A percentile compares a stretch with the other conserved stretches of the same genome.
phyloP scores from a whole-genome alignment of 1,284 basidiomycete genomes.

The Marasmius sp. region DNA sequence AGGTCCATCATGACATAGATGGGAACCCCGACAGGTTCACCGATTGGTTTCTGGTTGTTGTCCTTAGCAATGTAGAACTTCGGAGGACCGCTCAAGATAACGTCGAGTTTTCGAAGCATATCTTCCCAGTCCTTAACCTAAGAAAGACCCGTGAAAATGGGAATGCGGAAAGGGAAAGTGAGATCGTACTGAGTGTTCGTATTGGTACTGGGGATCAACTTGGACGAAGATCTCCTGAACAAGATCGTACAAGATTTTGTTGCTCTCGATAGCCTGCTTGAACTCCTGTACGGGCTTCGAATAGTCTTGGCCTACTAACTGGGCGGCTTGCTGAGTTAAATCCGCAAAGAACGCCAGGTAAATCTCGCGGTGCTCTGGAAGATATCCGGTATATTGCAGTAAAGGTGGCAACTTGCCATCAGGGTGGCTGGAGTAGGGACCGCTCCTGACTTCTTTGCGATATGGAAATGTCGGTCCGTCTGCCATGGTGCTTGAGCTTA shows the following conservation, averaged over 20 bases:
- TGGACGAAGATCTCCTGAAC: not conserved
- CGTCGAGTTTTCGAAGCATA: not conserved
- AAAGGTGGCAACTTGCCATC: not conserved
- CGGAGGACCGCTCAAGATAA: not conserved
- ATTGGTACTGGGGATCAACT: not conserved
- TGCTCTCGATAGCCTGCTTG: not conserved
- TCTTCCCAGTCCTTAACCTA: not conserved
- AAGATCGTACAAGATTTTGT: not conserved
- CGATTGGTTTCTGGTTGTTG: not conserved
- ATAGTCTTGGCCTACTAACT: not conserved
- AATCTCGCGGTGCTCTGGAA: not conserved
- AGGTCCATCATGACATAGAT: not conserved
- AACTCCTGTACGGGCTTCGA: not conserved
- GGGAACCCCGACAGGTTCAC: not conserved
- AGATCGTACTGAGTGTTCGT: not conserved
- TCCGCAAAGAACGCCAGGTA: not conserved
- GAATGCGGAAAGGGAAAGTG: not conserved
- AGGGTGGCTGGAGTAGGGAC: not conserved
- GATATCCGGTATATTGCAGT: not conserved
- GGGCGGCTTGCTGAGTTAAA: not conserved
- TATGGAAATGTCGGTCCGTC: not conserved
- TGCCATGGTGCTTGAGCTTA: not conserved
- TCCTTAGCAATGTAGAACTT: not conserved
- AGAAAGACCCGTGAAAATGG: not conserved
- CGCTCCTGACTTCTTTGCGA: not conserved